Percentiles rank a stretch among this genome's conserved stretches.
Evolutionary conservation across 352 stramenopile genomes (phyloP).

Genomic region (Globisporangium heterothallicum): DNA sequence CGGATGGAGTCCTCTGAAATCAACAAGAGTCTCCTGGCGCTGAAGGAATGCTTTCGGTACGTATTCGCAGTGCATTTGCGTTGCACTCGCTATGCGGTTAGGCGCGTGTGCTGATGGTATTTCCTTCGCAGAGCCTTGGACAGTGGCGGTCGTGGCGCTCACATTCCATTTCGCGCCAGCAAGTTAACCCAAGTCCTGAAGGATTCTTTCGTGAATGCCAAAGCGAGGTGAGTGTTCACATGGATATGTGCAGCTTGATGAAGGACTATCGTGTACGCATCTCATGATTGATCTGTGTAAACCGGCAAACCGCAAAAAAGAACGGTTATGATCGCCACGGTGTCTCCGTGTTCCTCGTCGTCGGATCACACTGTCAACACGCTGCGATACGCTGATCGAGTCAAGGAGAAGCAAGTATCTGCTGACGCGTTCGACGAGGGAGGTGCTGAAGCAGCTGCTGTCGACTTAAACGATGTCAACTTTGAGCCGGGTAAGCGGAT

Average conservation of each 20-base stretch:
- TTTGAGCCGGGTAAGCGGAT: slow-evolving; percentile 40
- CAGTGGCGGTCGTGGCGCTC: slow-evolving; percentile 78
- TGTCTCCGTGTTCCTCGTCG: slow-evolving; percentile 91
- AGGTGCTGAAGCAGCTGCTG: slow-evolving; percentile 18
- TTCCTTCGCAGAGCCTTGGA: slow-evolving; percentile 70
- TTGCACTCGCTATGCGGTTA: neutral
- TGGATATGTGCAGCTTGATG: neutral
- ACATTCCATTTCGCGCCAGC: slow-evolving; percentile 94
- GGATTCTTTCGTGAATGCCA: slow-evolving; percentile 95
- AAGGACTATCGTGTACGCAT: neutral
- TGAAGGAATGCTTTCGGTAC: slow-evolving; percentile 96
- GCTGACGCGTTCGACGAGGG: slow-evolving; percentile 59
- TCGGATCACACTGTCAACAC: slow-evolving; percentile 97
- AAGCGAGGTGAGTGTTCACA: slow-evolving; percentile 48
- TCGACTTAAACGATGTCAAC: slow-evolving; percentile 55
- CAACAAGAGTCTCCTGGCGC: slow-evolving; percentile 94
- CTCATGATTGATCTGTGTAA: neutral
- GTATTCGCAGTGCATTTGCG: slow-evolving; percentile 6
- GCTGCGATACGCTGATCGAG: slow-evolving; percentile 94
- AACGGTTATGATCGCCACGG: slow-evolving; percentile 95
- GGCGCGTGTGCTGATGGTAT: too few species aligned
- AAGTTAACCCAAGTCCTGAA: slow-evolving; percentile 98
- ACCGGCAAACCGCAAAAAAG: too few species aligned
- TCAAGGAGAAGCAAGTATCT: slow-evolving; percentile 93
- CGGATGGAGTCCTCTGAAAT: slow-evolving; percentile 97